Base-by-base conservation (phyloP, 306 rosid species). In the Prinsepia uniflora region DNA sequence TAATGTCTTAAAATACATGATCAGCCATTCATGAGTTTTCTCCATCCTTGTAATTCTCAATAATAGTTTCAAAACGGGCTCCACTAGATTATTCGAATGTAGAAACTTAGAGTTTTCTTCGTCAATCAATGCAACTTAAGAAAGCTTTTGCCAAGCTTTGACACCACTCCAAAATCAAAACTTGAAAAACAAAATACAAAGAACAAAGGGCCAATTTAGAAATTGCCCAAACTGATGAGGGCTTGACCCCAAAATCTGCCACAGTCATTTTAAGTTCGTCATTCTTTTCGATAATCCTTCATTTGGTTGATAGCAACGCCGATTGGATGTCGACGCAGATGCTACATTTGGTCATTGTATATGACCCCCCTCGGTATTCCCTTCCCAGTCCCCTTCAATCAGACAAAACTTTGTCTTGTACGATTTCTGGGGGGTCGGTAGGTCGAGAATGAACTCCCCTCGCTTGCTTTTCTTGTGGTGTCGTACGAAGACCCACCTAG, bases 201-300 rank as follows among this genome's bases (percentile, higher is more conserved):
- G 13, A 44, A 20, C 4, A 17, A 52, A 56, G 42, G 55, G 6
- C 24, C 9, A 52, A 39, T 56, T 30, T n/a, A 17, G 44, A 41
- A 46, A 78, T 77, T 87, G 90, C 98, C 98, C 78, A 94, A 83
- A 84, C 98, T 94, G 67, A 94, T 80, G 72, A 94, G 96, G 50
- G 96, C 98, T 76, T 94, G 49, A 90, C 96, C 52, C 96, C 94
- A 72, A 87, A 94, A 82, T 89, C 97, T n/a, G 98, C 97, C 42
- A 90, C 87, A 15, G 97, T 94, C 36, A 90, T 97, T 0, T 89
- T 94, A 76, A 95, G 86, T 67, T 81, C 86, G 68, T 94, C 97
- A 46, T 46, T 83, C 82, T 90, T 94, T 42, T 84, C 94, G 42
- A 83, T 65, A 72, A 84, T 50, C 60, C 77, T 82, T 6, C 84